Conservation (phyloP, 257 asterid genomes). For the Solanum rostratum region DNA sequence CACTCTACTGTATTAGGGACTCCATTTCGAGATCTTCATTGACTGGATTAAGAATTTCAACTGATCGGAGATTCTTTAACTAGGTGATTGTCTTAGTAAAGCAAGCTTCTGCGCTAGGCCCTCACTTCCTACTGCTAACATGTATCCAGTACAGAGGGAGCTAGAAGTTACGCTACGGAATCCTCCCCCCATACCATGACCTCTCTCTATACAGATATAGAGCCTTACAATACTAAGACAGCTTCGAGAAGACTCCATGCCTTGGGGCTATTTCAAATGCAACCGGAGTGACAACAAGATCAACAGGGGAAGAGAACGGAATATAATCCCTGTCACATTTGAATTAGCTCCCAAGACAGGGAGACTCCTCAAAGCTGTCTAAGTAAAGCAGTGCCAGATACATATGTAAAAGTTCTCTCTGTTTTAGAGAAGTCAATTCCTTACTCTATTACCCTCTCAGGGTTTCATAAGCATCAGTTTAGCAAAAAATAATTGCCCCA, state of each 20-base stretch:
- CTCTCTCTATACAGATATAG: not conserved
- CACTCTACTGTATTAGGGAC: not conserved
- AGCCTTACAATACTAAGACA: not conserved
- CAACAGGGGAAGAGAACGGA: not conserved
- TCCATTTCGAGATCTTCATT: not conserved
- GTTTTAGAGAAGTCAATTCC: no score
- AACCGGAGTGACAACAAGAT: not conserved
- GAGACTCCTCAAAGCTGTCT: not conserved
- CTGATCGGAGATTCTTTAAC: not conserved
- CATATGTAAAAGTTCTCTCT: no score
- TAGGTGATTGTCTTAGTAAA: not conserved
- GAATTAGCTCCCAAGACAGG: not conserved
- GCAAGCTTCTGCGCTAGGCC: not conserved
- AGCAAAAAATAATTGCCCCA: no score
- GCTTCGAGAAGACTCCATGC: not conserved
- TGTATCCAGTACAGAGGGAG: not conserved
- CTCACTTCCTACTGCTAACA: not conserved
- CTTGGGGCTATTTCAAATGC: not conserved
- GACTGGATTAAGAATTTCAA: not conserved
- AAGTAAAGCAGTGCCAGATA: not conserved
- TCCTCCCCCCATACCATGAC: not conserved
- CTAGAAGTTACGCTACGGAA: not conserved
- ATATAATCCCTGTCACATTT: not conserved
- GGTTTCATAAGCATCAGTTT: no score
- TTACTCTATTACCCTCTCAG: no score